Evolutionary conservation across 1,284 basidiomycete genomes (phyloP), one percentile per base, ranked within the genome.

Genomic region (Flammula alnicola): DNA sequence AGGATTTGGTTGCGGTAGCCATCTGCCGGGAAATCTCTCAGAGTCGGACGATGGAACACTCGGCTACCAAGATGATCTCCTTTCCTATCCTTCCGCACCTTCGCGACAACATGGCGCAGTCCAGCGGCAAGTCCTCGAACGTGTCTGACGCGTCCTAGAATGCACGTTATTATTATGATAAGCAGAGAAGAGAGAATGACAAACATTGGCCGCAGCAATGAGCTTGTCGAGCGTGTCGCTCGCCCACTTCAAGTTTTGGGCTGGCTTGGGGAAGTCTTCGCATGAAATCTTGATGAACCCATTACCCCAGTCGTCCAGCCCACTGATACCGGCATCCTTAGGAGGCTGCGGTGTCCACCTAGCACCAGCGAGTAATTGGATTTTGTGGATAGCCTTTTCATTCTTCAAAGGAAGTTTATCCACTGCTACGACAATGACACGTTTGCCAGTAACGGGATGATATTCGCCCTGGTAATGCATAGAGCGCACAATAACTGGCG

Each of bases 231-330:
- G 67, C 8, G 82, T 78, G 61, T 95, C 91, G 60, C 87, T 88
- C 17, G 84, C 86, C 84, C 88, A 92, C 66, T 93, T 93, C 58
- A 93, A 69, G 68, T 95, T 95, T 88, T 90, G 86, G 19, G 82
- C 76, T 1, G 84, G 78, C 57, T 82, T 77, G 3, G 84, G 83
- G 66, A 91, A 93, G 64, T 88, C 81, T 60, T 94, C 93, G 64
- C 89, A 91, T 1, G 88, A 80, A 51, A 95, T 90, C 71, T 93
- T 93, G 65, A 95, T 75, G 69, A 80, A 94, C 7, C 92, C 92
- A 49, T 91, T 79, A 49, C 75, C 78, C 60, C 79, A 81, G 30
- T 68, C 68, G 27, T 71, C 68, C 42, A 67, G 23, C 58, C 70
- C 66, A 72, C 71, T 55, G 16, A 77, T 66, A 23, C 90, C 91